Evolutionary conservation across 129 eudicot genomes (phyloP).

Genomic region (Logfia minima): DNA sequence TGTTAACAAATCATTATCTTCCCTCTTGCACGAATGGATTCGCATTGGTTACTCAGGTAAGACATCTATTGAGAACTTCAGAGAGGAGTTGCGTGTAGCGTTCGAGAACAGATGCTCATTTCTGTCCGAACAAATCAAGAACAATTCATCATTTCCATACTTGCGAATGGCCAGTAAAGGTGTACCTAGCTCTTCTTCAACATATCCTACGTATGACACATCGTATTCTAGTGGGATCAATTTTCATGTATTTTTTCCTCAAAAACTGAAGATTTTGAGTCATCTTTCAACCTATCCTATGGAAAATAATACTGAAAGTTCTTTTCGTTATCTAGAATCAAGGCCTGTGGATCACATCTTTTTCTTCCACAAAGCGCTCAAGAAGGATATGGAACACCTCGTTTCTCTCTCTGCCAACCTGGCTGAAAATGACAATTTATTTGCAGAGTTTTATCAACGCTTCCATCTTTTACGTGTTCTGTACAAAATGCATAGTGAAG

Average conservation of each 20-base stretch:
- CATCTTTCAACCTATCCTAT: constrained; percentile 36
- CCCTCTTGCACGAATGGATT: constrained; percentile 74
- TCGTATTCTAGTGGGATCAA: constrained; percentile 52
- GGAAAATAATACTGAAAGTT: constrained; percentile 27
- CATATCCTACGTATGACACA: constrained; percentile 37
- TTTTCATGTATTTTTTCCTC: constrained; percentile 61
- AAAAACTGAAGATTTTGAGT: constrained; percentile 32
- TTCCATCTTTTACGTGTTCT: constrained; percentile 54
- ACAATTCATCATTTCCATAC: constrained; percentile 23
- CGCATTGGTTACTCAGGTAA: constrained; percentile 78
- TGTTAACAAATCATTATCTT: constrained; percentile 44
- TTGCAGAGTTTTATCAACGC: constrained; percentile 53
- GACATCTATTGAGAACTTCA: constrained; percentile 50
- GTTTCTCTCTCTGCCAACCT: constrained; percentile 58
- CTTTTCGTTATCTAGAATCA: constrained; percentile 44
- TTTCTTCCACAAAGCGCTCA: constrained; percentile 82
- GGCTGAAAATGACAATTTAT: constrained; percentile 41
- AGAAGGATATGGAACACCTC: constrained; percentile 62
- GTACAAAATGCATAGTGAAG: constrained; percentile 64
- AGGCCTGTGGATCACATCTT: constrained; percentile 81
- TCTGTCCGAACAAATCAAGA: constrained; percentile 46
- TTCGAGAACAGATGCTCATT: constrained; percentile 52
- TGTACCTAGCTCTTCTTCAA: constrained; percentile 38
- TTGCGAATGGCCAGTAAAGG: constrained; percentile 16
- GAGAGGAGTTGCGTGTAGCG: constrained; percentile 56